phyloP scores from a whole-genome alignment of 2,329 filamentous ascomycete genomes.

The Neopestalotiopsis clavispora region DNA sequence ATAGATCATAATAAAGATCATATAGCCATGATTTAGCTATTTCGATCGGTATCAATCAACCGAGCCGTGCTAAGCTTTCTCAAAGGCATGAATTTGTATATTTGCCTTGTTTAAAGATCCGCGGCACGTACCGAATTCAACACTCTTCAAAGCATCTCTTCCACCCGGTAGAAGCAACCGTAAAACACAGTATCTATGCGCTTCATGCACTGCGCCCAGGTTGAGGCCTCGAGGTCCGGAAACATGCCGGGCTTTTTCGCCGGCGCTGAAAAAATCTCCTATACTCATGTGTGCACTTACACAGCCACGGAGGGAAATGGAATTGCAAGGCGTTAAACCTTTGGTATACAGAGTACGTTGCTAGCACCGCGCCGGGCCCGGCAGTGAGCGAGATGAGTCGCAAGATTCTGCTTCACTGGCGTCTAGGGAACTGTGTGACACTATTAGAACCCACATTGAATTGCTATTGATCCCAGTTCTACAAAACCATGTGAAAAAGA shows the following conservation, averaged over 20 bases:
- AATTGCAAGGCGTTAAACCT: not conserved
- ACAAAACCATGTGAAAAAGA: not conserved
- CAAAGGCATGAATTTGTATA: not conserved
- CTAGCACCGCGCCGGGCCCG: too few species aligned
- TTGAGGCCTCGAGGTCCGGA: too few species aligned
- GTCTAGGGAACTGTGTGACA: too few species aligned
- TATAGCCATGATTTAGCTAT: not conserved
- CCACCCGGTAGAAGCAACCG: not conserved
- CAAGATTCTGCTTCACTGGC: too few species aligned
- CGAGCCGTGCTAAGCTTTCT: not conserved
- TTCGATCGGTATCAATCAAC: not conserved
- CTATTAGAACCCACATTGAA: too few species aligned
- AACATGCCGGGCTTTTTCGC: not conserved
- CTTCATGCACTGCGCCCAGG: too few species aligned
- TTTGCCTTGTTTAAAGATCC: not conserved
- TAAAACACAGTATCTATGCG: not conserved
- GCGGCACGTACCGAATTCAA: not conserved
- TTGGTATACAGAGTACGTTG: too few species aligned
- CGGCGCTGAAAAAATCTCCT: not conserved
- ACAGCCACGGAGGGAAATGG: not conserved
- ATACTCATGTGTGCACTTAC: not conserved
- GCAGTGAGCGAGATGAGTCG: not conserved
- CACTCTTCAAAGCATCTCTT: not conserved
- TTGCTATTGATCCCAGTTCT: not conserved
- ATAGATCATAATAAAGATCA: not conserved